Base-by-base conservation (phyloP, 768 basidiomycete genomes). In the Mycena filopes region DNA sequence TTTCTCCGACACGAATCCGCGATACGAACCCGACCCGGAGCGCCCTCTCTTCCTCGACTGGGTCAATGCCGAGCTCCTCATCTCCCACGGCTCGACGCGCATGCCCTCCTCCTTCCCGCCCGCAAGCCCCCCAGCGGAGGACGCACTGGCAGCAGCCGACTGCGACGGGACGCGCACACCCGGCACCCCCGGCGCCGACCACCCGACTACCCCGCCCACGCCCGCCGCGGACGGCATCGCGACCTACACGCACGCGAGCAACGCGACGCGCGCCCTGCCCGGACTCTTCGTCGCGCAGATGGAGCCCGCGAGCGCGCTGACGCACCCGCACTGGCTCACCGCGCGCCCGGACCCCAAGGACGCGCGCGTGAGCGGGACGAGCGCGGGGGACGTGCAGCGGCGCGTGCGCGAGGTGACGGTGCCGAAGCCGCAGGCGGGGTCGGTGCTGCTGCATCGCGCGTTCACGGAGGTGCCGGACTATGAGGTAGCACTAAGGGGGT, bases 401-500 rank as follows among this genome's bases (percentile, higher is more conserved):
- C 60, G 66, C 57, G 64, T 70, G 49, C 58, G 66, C 47, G 65
- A 46, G 63, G 58, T 66, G 29, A 60, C 69, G 12, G 63, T 70
- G 38, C 38, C 63, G n/a, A 8, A 31, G 4, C 60, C 63, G 26
- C 23, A 49, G 16, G 38, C 48, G 23, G 45, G 55, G 20, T 76
- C 75, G 21, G 73, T 77, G 68, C 67, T 87, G 68, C 78, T 91
- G 65, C 87, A 87, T 66, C 83, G 88, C 16, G 86, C 87, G 50
- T 89, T 87, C 71, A 93, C 85, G 70, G 87, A 85, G 81, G 93
- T 98, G 23, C 97, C 97, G 3, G 88, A 93, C 67, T 98, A 99
- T 75, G 85, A 86, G 23, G 84, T 94, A 47, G 94, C 96, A 4
- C 88, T 90, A 65, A 81, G 91, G 21, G 95, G 95, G 12, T 97